Evolutionary conservation across 345 rosid genomes (phyloP), one percentile per base, ranked within the genome.

Genomic region (Gossypium mustelinum): DNA sequence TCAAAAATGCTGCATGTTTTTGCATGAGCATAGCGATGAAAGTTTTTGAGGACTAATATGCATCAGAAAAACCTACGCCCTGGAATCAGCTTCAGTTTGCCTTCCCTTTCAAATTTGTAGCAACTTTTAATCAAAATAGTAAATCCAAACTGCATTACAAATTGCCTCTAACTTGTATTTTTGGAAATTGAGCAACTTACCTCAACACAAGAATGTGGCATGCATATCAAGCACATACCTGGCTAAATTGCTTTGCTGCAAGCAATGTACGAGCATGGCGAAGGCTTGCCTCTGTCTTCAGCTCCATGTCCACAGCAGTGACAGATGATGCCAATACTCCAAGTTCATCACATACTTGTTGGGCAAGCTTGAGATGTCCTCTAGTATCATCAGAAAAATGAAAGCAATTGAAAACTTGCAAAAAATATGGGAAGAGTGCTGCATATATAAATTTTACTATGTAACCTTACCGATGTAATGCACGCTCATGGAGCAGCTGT

Each of bases 261-360:
- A 95, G 97, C 84, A 95, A 87, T 17, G 97, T 95, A 50, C 98
- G 90, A 77, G 97, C 93, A 82, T 84, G 90, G 62, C 94, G 90
- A 85, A 95, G 89, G 85, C 92, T 81, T 79, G 98, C 97, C 84
- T 90, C 97, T 77, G 86, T 86, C 83, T 95, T 93, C 73, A 93
- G 81, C 76, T 91, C 93, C 90, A 90, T 86, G 84, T 93, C 99
- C 70, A 95, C 99, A 75, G 93, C 97, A 75, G 82, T 75, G 69
- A 86, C 82, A 63, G 98, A 69, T 51, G 98, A 91, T 75, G 94
- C 96, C 79, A 91, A 79, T 74, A 89, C 91, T 82, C 92, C 91
- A 52, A 95, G 91, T 81, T 95, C 98, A 80, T 90, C 87, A 78
- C 99, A 90, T 57, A 87, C 81, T 79, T 84, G 89, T 81, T 91